A percentile compares a stretch with the other conserved stretches of the same genome.
Conservation (phyloP, 1,284 basidiomycete genomes). For the Veloboletus limbatus region DNA sequence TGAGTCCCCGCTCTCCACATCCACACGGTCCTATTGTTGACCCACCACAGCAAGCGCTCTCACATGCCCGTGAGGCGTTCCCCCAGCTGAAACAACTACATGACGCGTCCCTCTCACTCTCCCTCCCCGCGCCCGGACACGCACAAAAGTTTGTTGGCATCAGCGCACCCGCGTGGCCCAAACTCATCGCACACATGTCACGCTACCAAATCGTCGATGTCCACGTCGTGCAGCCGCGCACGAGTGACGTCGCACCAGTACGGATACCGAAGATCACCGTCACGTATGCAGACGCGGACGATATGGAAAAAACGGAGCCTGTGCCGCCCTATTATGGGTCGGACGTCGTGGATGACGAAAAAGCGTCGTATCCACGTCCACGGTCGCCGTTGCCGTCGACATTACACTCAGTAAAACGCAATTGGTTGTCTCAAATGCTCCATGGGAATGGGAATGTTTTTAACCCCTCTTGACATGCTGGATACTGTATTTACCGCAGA, state of each 20-base stretch:
- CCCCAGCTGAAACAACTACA: slow-evolving; percentile 40
- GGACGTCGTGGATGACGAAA: slow-evolving; percentile 15
- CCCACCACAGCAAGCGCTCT: slow-evolving; percentile 48
- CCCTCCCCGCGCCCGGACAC: slow-evolving; percentile 37
- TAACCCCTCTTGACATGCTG: background rate
- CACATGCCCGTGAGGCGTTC: slow-evolving; percentile 46
- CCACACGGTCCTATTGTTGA: too few relatives aligned
- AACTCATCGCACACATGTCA: slow-evolving; percentile 42
- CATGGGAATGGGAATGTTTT: slow-evolving; percentile 1
- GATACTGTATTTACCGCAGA: too few relatives aligned
- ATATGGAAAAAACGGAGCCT: slow-evolving; percentile 3
- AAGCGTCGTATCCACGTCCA: slow-evolving; percentile 2
- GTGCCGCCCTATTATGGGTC: slow-evolving; percentile 18
- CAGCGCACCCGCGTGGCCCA: slow-evolving; percentile 54
- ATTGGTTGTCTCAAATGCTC: slow-evolving; percentile 22
- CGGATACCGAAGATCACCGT: slow-evolving; percentile 23
- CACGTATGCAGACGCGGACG: slow-evolving; percentile 17
- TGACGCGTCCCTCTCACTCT: slow-evolving; percentile 47
- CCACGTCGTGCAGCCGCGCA: slow-evolving; percentile 25
- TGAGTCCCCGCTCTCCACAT: slow-evolving; percentile 22
- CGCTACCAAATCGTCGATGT: slow-evolving; percentile 58
- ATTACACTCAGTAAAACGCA: slow-evolving; percentile 12
- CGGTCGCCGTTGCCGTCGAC: background rate
- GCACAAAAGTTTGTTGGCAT: slow-evolving; percentile 44
- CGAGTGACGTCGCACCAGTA: background rate